Evolutionary conservation across 2,329 filamentous ascomycete genomes (phyloP).

Genomic region (Trichoderma afroharzianum): DNA sequence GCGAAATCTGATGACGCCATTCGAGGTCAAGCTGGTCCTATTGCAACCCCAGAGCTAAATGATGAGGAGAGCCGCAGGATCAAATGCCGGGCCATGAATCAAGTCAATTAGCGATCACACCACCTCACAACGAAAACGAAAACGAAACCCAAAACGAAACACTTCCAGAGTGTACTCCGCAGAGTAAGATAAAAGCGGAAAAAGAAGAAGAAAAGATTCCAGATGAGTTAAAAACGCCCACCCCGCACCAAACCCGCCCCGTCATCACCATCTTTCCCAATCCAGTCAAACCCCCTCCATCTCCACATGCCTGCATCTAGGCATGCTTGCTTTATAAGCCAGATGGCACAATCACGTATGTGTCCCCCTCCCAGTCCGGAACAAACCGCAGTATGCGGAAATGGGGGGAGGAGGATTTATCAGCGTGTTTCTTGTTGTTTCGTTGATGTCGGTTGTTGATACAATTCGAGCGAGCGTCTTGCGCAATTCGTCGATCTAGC

Average conservation of each 20-base stretch:
- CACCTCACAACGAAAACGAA: not conserved
- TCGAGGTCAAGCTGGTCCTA: not conserved
- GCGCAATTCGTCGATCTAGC: not conserved
- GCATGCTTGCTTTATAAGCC: slow-evolving; percentile 8
- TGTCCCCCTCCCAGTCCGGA: not conserved
- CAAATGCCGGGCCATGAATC: not conserved
- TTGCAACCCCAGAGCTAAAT: not conserved
- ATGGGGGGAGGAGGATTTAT: not conserved
- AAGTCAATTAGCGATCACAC: not conserved
- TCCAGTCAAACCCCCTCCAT: no score
- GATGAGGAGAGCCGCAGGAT: not conserved
- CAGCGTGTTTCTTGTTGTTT: not conserved
- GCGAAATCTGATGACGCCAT: not conserved
- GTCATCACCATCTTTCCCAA: not conserved
- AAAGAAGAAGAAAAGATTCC: not conserved
- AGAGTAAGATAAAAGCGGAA: not conserved
- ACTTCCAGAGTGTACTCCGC: not conserved
- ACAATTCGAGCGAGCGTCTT: not conserved
- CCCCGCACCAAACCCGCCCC: not conserved
- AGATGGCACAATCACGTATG: not conserved
- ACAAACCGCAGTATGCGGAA: not conserved
- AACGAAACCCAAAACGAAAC: not conserved
- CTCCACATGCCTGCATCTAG: not conserved
- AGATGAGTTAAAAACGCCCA: not conserved
- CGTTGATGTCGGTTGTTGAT: not conserved